phyloP scores from a whole-genome alignment of 2,329 filamentous ascomycete species.

The Bipolaris gigantea region DNA sequence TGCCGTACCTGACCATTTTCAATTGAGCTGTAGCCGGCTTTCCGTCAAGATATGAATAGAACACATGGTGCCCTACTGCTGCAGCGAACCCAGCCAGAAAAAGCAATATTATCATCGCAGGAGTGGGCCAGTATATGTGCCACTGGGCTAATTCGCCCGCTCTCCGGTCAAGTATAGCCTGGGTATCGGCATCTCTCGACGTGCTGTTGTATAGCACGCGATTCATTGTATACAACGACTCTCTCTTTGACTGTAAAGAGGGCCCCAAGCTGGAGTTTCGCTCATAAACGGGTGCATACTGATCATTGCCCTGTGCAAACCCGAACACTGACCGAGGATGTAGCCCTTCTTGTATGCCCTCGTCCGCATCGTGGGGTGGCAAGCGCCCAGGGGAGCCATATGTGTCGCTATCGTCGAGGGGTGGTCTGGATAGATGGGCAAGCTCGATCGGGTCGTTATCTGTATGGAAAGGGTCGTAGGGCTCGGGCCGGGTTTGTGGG shows the following conservation, averaged over 20 bases:
- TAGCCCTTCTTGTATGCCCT: constrained; percentile 15
- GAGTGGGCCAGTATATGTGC: constrained; percentile 42
- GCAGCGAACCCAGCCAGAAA: constrained; percentile 37
- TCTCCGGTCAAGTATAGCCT: constrained; percentile 38
- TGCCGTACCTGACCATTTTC: constrained; percentile 42
- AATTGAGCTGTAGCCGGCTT: constrained; percentile 36
- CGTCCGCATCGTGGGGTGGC: constrained; percentile 10
- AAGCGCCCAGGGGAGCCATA: constrained; percentile 15
- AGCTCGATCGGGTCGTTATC: constrained; percentile 37
- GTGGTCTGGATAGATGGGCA: constrained; percentile 21
- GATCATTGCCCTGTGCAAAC: constrained; percentile 10
- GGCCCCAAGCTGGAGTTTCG: constrained; percentile 17
- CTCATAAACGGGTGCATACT: constrained; percentile 27
- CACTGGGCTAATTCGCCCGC: constrained; percentile 41
- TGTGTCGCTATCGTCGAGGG: constrained; percentile 9
- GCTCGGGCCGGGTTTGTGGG: constrained; percentile 24
- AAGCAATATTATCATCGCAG: constrained; percentile 31
- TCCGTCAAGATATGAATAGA: constrained; percentile 39
- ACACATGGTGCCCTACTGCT: constrained; percentile 42
- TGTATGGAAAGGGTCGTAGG: constrained; percentile 33
- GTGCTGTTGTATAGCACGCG: constrained; percentile 30
- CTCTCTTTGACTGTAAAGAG: constrained; percentile 19
- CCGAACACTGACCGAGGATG: constrained; percentile 24
- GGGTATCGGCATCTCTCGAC: constrained; percentile 35
- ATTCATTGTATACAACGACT: constrained; percentile 30